Conservation (phyloP, 2,329 filamentous ascomycete genomes). For the Exophiala calicioides region DNA sequence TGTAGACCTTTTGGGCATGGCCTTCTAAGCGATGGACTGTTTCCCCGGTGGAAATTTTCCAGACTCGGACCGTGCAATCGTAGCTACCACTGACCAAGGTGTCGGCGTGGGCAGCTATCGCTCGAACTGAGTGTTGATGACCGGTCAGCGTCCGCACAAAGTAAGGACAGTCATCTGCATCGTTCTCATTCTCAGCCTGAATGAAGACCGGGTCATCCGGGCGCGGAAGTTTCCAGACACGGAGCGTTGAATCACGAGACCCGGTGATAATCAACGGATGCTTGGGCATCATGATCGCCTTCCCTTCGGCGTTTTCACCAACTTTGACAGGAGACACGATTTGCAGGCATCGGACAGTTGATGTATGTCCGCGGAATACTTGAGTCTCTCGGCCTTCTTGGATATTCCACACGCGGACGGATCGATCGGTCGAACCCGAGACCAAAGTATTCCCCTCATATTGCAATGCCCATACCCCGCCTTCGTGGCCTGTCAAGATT, state of each 20-base stretch:
- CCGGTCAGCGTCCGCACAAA: slow-evolving; percentile 85
- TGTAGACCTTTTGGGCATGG: slow-evolving; percentile 93
- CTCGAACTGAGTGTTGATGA: slow-evolving; percentile 90
- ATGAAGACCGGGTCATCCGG: slow-evolving; percentile 75
- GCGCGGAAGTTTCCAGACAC: slow-evolving; percentile 91
- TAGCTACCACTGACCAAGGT: slow-evolving; percentile 98
- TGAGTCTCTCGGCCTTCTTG: slow-evolving; percentile 89
- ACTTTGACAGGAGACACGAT: slow-evolving; percentile 86
- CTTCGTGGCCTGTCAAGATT: slow-evolving; percentile 89
- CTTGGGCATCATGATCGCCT: slow-evolving; percentile 83
- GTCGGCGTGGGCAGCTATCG: slow-evolving; percentile 91
- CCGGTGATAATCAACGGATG: slow-evolving; percentile 96
- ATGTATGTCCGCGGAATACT: slow-evolving; percentile 96
- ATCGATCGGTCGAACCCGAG: slow-evolving; percentile 92
- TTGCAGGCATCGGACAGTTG: slow-evolving; percentile 91
- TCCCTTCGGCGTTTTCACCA: slow-evolving; percentile 69
- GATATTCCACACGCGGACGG: slow-evolving; percentile 99
- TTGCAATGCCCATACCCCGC: slow-evolving; percentile 95
- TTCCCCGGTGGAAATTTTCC: slow-evolving; percentile 96
- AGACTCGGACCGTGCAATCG: slow-evolving; percentile 90
- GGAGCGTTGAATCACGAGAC: slow-evolving; percentile 87
- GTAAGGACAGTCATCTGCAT: slow-evolving; percentile 82
- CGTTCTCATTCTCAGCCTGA: slow-evolving; percentile 72
- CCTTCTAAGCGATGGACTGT: slow-evolving; percentile 79
- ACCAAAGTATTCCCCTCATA: slow-evolving; percentile 95